These are phyloP conservation scores for Paramyrothecium sp. DNA, from an alignment of 2,329 filamentous ascomycete species.

Conservation along the genomic window DNA sequence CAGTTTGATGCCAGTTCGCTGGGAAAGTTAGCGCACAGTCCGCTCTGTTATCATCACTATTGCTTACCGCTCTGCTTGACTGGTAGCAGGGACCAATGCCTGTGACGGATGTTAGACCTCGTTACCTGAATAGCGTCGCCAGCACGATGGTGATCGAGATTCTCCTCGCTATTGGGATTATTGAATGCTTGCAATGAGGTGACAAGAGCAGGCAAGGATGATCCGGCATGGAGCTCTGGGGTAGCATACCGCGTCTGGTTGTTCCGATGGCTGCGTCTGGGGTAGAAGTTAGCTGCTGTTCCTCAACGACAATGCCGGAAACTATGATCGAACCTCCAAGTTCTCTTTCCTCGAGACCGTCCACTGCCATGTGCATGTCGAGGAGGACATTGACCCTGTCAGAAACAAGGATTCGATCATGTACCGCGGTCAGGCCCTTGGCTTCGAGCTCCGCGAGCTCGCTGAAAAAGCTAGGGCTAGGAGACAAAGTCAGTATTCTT, in stretches of 20 bases:
- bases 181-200: slow-evolving; percentile 14
- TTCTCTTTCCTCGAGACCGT: slow-evolving; percentile 64
- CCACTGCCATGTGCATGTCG: slow-evolving; percentile 63
- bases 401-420: slow-evolving; percentile 58
- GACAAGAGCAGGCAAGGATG: too few species aligned
- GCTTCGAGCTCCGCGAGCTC: slow-evolving; percentile 32
- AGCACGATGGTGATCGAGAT: too few species aligned
- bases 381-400: slow-evolving; percentile 43
- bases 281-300: slow-evolving; percentile 23
- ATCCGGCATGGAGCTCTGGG: slow-evolving; percentile 13
- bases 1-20: slow-evolving; percentile 65
- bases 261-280: slow-evolving; percentile 30
- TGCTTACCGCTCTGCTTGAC: not conserved
- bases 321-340: slow-evolving; percentile 31
- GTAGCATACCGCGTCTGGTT: slow-evolving; percentile 31
- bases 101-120: slow-evolving; percentile 19
- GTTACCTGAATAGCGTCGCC: slow-evolving; percentile 15
- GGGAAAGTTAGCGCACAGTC: not conserved
- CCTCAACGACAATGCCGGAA: slow-evolving; percentile 11
- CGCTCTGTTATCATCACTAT: not conserved
- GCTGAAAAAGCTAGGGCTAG: slow-evolving; percentile 6
- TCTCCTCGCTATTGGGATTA: slow-evolving; percentile 12
- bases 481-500: slow-evolving; percentile 18
- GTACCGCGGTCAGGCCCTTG: slow-evolving; percentile 33
- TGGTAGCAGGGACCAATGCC: slow-evolving; percentile 39